Base-by-base conservation (phyloP, 805 yeast species). In the Crinitomyces ghanaensis region DNA sequence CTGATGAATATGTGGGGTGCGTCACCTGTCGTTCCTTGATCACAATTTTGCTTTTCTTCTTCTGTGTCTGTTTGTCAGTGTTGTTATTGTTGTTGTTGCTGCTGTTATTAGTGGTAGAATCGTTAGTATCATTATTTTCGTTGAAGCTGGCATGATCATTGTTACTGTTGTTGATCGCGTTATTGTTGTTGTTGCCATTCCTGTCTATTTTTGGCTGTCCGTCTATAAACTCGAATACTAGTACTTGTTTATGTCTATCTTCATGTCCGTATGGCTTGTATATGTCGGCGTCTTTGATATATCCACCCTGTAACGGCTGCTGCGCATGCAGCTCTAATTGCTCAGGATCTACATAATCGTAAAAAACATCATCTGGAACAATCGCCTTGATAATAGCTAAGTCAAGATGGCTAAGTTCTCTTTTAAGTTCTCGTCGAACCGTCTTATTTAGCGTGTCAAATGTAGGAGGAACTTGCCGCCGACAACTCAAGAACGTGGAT, bases 301-400 rank as follows among this genome's bases (percentile, higher is more conserved):
- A 34, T 36, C 17, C 29, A 20, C 22, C 33, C 22, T 24, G 20
- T n/a, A 26, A 35, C 31, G 15, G 6, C 8, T 24, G n/a, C 19
- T 24, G 26, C 16, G 28, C 35, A 17, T 34, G 38, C 16, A 31
- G 49, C 4, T 51, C 53, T 7, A 74, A 49, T 44, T 76, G 86
- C 46, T 77, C 77, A 50, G 78, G 84, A 51, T 86, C 95, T 28
- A 79, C 74, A 51, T 81, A 86, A 32, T 74, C 80, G 46, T 76
- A 75, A 2, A 73, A 59, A 8, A 81, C 70, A 31, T 80, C 88
- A 18, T 68, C 60, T 0, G 94, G 94, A 2, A 81, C 51, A 5
- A 85, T 47, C 6, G 60, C 66, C 28, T 65, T 69, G 20, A 86
- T 64, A 36, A 66, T 63, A 1, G 93, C 81, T 22, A 79, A 65